Evolutionary conservation across 2,329 filamentous ascomycete species (phyloP), one percentile per base, ranked within the genome.

Genomic region (Fusarium humuli): DNA sequence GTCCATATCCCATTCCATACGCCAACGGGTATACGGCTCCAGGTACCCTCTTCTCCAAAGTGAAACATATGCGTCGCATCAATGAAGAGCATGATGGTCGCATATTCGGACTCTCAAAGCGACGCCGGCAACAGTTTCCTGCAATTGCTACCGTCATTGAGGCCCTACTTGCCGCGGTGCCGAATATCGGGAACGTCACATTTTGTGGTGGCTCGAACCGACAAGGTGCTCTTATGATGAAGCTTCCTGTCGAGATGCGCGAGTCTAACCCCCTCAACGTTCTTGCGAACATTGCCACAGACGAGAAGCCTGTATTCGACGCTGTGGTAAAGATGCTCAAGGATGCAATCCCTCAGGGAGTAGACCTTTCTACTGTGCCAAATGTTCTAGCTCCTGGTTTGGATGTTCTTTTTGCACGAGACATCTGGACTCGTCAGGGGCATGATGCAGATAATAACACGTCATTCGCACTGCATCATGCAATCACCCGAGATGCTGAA

Each of bases 121-220:
- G 94, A 2, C 87, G 94, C 47, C 90, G 93, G 12, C 84, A 86
- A 14, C 94, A 98, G 79, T 94, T 97, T 42, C 92, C 93, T 2
- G 94, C 94, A 30, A 94, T 97, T 32, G 89, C 90, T 0, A 89
- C 93, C 30, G 88, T 97, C 7, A 88, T 97, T n/a, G 88, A 91
- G 32, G 90, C 92, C 20, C 86, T 98, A 18, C 84, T 91, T 32
- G 83, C 87, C 42, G 87, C 90, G 1, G 85, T 97, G 4, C 92
- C 92, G 6, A 85, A 85, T 45, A 91, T 97, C 71, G 88, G 88
- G 45, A 85, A 87, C 25, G 92, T 94, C 5, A 91, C 91, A 1
- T 98, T 97, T 80, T 97, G 94, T 77, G 91, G 93, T 73, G 93
- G 94, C 22, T 94, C 94, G 10, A 94, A 97, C 66, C 86, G 94